Evolutionary conservation across 2,329 filamentous ascomycete genomes (phyloP), one percentile per base, ranked within the genome.

Genomic region (Colletotrichum neosansevieriae): DNA sequence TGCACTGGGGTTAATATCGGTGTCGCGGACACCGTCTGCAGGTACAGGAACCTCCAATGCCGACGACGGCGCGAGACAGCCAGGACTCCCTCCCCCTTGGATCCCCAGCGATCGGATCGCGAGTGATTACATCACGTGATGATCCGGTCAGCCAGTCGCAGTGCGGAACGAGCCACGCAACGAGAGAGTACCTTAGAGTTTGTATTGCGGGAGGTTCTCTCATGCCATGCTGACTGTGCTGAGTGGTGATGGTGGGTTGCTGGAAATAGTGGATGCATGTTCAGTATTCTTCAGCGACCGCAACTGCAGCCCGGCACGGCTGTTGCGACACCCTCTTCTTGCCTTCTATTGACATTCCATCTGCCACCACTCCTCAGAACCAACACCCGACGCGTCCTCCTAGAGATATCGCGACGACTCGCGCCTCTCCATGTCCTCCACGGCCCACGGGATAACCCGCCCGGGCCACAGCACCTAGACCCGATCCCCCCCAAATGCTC

Each of bases 11-110:
- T 50, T 19, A 59, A 65, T 54, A 42, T 68, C 10, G 49, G 21
- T 65, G 34, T 65, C 54, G 61, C 49, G 42, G 40, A 24, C 50
- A 40, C 54, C 40, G 19, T 50, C 64, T 69, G 51, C 63, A 69
- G 63, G 67, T 69, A 69, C 67, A 69, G 34, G 51, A 67, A 69
- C 67, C 34, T 69, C 57, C 34, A 62, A 40, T 67, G 50, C 67
- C 67, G 67, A 66, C 63, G 50, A 62, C 60, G 60, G 61, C 47
- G 65, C 61, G 59, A 67, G 64, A 34, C 63, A 49, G 21, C 61
- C 53, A 66, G 58, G 63, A 67, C 56, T 64, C 32, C 32, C 29
- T 24, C 29, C 65, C 65, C 38, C 63, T 56, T 58, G 49, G 36
- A 57, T 29, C 56, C 54, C 34, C 47, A 65, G 65, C 65, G 65